These are phyloP conservation scores for Trametes coccinea DNA, from an alignment of 768 basidiomycete genomes.

Conservation along the genomic window DNA sequence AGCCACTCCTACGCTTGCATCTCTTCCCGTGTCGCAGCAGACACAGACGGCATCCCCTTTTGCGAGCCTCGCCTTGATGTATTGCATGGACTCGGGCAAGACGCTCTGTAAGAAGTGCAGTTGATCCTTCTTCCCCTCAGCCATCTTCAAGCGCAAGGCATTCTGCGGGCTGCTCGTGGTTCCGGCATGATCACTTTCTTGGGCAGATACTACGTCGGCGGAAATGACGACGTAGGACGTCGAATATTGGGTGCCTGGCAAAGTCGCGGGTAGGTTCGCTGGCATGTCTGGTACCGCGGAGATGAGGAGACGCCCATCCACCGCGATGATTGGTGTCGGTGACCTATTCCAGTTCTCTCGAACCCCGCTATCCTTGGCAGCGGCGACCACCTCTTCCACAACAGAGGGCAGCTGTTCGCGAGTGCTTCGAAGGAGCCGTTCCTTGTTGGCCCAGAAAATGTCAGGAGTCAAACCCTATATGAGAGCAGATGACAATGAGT, in stretches of 20 bases:
- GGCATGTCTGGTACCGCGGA: conserved; percentile 36
- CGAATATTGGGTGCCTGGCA: conserved; percentile 1
- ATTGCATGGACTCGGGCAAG: conserved; percentile 51
- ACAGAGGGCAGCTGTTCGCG: conserved; percentile 52
- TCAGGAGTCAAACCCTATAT: conserved; percentile 71
- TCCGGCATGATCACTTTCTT: background rate
- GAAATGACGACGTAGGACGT: conserved; percentile 36
- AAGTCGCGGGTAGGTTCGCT: conserved; percentile 1
- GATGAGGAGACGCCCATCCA: conserved; percentile 46
- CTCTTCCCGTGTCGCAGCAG: conserved; percentile 58
- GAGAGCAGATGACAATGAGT: background rate
- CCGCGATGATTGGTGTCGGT: conserved; percentile 37
- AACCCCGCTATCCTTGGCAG: background rate
- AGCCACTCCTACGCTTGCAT: conserved; percentile 63
- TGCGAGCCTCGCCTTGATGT: conserved; percentile 44
- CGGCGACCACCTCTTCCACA: conserved; percentile 33
- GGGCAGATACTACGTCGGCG: background rate
- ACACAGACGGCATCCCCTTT: conserved; percentile 44
- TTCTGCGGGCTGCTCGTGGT: background rate
- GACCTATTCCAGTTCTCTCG: conserved; percentile 13
- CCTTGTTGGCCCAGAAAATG: conserved; percentile 66
- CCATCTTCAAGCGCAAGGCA: conserved; percentile 22
- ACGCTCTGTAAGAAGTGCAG: conserved; percentile 39
- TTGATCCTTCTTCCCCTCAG: conserved; percentile 30
- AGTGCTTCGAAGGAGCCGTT: conserved; percentile 45